These are phyloP conservation scores for Colletotrichum noveboracense DNA, from an alignment of 2,329 filamentous ascomycete species.

Conservation along the genomic window DNA sequence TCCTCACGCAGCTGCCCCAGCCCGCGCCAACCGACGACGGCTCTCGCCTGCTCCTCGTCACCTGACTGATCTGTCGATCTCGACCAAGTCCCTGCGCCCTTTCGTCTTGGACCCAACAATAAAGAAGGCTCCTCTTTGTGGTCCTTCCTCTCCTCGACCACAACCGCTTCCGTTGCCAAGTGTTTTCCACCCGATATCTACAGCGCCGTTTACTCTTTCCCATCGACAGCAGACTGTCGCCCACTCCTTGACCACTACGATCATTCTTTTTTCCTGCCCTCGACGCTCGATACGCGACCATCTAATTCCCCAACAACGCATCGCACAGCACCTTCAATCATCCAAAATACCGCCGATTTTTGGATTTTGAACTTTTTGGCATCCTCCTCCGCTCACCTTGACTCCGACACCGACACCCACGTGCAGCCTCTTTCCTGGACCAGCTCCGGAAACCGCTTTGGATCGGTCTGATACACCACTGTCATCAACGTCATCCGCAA, in stretches of 20 bases:
- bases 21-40: background rate
- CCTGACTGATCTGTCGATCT: background rate
- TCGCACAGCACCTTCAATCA: background rate
- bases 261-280: constrained; percentile 21
- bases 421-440: background rate
- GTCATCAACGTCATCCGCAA: background rate
- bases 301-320: constrained; percentile 7
- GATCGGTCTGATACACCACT: constrained; percentile 6
- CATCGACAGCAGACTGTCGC: constrained; percentile 3
- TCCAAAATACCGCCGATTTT: constrained; percentile 27
- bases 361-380: constrained; percentile 31
- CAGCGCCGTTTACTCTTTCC: constrained; percentile 8
- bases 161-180: background rate
- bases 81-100: background rate
- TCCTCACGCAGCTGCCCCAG: background rate
- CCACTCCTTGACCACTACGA: constrained; percentile 7
- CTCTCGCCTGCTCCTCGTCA: background rate
- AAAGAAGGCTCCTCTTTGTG: constrained; percentile 16
- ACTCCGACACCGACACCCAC: constrained; percentile 14
- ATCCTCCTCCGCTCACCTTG: constrained; percentile 32
- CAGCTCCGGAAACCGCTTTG: constrained; percentile 6
- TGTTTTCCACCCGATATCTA: background rate
- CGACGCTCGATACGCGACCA: constrained; percentile 17
- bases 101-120: background rate
- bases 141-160: background rate